A percentile compares a stretch with the other conserved stretches of the same genome.
phyloP scores from a whole-genome alignment of 768 basidiomycete genomes.

The Mycena crocata region DNA sequence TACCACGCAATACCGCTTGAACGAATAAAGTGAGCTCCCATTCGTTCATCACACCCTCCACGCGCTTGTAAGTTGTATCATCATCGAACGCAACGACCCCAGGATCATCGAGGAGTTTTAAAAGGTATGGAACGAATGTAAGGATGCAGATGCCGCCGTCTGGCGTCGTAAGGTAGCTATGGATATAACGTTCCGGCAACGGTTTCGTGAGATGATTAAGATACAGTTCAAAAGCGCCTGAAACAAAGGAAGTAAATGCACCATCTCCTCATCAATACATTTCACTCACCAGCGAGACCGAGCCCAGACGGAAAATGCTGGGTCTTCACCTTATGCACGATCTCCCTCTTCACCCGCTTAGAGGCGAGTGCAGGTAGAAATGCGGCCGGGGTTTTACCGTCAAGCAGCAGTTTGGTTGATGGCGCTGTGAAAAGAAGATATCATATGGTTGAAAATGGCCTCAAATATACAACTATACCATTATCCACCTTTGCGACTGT shows the following conservation, averaged over 20 bases:
- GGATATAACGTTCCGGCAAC: conserved; percentile 37
- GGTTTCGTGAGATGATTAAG: conserved; percentile 44
- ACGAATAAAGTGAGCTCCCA: conserved; percentile 23
- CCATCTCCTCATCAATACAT: too few relatives aligned
- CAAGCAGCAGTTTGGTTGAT: background rate
- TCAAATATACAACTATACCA: conserved; percentile 6
- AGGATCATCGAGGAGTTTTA: conserved; percentile 32
- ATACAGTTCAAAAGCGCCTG: conserved; percentile 15
- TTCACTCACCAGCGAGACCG: background rate
- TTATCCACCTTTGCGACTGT: conserved; percentile 31
- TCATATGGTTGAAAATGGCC: background rate
- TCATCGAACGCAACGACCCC: conserved; percentile 14
- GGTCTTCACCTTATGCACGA: background rate
- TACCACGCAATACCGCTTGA: conserved; percentile 4
- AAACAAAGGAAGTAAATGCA: background rate
- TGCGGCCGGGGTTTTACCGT: background rate
- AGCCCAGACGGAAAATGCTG: background rate
- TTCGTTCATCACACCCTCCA: conserved; percentile 13
- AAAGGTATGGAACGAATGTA: conserved; percentile 28
- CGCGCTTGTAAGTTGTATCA: conserved; percentile 26
- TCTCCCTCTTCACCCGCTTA: background rate
- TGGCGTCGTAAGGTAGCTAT: conserved; percentile 15
- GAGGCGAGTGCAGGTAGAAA: background rate
- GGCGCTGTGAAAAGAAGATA: conserved; percentile 8
- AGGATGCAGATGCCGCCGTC: conserved; percentile 38